Evolutionary conservation across 2,329 filamentous ascomycete species (phyloP).

Genomic region (Raffaelea ambrosiae): DNA sequence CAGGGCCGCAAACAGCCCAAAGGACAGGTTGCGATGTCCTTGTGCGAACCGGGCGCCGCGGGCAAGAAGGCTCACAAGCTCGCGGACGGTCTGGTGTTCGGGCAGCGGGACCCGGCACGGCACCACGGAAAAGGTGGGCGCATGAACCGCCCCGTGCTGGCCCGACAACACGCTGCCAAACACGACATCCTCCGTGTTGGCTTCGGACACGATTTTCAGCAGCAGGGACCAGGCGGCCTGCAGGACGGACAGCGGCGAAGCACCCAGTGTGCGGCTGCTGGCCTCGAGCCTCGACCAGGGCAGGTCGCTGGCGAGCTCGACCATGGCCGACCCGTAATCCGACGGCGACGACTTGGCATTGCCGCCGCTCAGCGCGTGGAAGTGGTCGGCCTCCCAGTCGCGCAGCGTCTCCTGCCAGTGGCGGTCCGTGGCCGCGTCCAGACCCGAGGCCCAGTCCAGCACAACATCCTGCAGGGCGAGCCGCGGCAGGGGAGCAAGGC

Average conservation of each 20-base stretch:
- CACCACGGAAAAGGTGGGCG: slow-evolving; percentile 25
- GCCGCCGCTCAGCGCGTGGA: slow-evolving; percentile 14
- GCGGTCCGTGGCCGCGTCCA: slow-evolving; percentile 9
- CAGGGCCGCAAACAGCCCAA: slow-evolving; percentile 18
- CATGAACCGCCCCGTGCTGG: slow-evolving; percentile 18
- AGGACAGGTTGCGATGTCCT: slow-evolving; percentile 17
- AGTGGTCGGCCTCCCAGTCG: slow-evolving; percentile 15
- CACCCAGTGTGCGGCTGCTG: slow-evolving; percentile 15
- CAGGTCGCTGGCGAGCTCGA: background rate
- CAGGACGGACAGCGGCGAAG: slow-evolving; percentile 23
- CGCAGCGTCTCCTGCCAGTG: slow-evolving; percentile 9
- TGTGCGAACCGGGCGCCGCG: slow-evolving; percentile 6
- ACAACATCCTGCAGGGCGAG: slow-evolving; percentile 6
- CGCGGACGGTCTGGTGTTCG: slow-evolving; percentile 1
- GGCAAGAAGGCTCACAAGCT: background rate
- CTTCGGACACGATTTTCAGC: slow-evolving; percentile 22
- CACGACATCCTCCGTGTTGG: slow-evolving; percentile 22
- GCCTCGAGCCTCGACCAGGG: slow-evolving; percentile 1
- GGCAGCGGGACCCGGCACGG: slow-evolving; percentile 21
- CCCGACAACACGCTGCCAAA: slow-evolving; percentile 26
- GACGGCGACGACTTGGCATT: slow-evolving; percentile 7
- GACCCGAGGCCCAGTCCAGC: background rate
- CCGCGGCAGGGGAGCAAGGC: slow-evolving; percentile 9
- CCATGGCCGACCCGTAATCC: background rate
- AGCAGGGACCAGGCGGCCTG: slow-evolving; percentile 27